Evolutionary conservation across 108 stramenopile genomes (phyloP), one percentile per base, ranked within the genome.

Genomic region (Skeletonema potamos): DNA sequence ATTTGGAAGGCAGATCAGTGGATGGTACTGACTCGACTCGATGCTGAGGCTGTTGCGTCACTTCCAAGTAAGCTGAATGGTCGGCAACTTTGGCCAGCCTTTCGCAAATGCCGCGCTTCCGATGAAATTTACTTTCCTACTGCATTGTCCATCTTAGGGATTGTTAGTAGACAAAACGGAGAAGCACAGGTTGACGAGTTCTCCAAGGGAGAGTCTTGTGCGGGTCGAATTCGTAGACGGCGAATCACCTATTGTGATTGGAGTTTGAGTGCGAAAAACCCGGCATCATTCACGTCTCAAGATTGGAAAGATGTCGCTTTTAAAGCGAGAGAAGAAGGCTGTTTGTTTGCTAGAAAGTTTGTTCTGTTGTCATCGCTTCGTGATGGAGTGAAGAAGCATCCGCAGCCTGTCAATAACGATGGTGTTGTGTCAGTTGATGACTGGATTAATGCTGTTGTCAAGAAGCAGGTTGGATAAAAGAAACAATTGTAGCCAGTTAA

Each of bases 1-100:
- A 77, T 89, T n/a, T 96, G 92, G 89, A 96, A 96, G 72, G 95
- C 91, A 5, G 95, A 96, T 74, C 95, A 96, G 75, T 96, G 95
- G 95, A 77, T 90, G 8, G 64, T 85, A 29, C 68, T 96, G 20
- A 80, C 77, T 36, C 82, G 89, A 37, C 10, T 32, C 7, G 90
- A 96, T 67, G 90, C 86, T 8, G 70, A 74, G 17, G 74, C 80
- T 9, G 78, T 91, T 30, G 70, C 87, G 22, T 72, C 65, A 22
- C 36, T 91, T 30, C 58, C 75, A 18, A 20, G 12, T 22, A 62
- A 54, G 75, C 85, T 86, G 6, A 68, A 91, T 29, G 75, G 86
- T 22, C 67, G 82, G 22, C 78, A 84, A n/a, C 57, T 95, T 27
- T 91, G 89, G 89, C 68, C 88, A 9, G 87, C 81, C 43, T 92